A percentile compares a stretch with the other conserved stretches of the same genome.
Conservation (phyloP, 106 monocot genomes). For the Gastrodia elata region DNA sequence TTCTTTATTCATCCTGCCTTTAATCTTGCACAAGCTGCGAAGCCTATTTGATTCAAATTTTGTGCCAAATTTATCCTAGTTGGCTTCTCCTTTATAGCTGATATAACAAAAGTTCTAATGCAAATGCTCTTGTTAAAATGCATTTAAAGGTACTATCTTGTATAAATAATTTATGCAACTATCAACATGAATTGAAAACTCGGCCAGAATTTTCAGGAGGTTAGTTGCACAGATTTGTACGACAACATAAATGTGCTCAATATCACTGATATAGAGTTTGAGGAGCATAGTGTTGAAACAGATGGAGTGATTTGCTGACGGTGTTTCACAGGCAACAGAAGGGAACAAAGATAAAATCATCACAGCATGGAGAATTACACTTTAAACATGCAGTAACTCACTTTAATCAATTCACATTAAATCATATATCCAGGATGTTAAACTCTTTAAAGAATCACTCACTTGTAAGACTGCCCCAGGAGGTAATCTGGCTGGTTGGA, state of each 20-base stretch:
- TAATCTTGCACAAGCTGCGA: no score
- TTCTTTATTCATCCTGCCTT: no score
- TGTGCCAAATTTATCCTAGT: no score
- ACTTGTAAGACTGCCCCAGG: conserved; percentile 50
- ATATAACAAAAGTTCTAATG: no score
- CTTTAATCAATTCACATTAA: background rate
- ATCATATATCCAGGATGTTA: background rate
- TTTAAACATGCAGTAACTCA: background rate
- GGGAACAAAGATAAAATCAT: background rate
- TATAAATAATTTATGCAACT: no score
- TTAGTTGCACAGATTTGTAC: background rate
- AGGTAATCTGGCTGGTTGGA: conserved; percentile 60
- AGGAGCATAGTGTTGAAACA: background rate
- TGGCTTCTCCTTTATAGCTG: no score
- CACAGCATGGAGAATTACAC: background rate
- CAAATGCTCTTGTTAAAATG: no score
- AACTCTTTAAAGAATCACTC: conserved; percentile 3
- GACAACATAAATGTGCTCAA: background rate
- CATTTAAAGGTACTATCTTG: no score
- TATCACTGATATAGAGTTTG: no score
- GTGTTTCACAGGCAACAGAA: background rate
- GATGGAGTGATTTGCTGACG: background rate
- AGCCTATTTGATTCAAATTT: no score
- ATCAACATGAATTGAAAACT: background rate
- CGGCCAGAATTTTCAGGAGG: background rate